Percentiles rank a stretch among this genome's conserved stretches.
phyloP scores from a whole-genome alignment of 257 asterid species.

The Fraxinus pennsylvanica region DNA sequence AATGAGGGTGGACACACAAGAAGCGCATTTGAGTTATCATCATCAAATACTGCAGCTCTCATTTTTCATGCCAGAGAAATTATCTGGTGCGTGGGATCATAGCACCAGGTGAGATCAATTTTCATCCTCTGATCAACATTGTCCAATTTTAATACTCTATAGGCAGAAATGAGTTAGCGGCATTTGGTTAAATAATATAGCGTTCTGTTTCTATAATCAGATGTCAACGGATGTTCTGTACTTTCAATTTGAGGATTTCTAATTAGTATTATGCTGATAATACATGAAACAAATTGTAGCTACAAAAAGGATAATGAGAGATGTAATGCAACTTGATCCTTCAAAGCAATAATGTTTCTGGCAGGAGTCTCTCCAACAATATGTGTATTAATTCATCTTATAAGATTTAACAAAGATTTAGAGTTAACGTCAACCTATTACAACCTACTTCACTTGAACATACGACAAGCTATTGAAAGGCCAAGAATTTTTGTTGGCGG shows the following conservation, averaged over 20 bases:
- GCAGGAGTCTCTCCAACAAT: not conserved
- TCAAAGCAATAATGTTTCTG: not conserved
- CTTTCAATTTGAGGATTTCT: not conserved
- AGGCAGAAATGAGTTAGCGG: not conserved
- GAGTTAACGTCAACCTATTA: not conserved
- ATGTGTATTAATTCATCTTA: not conserved
- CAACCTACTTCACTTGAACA: not conserved
- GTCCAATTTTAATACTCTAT: not conserved
- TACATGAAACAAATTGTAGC: too few species aligned
- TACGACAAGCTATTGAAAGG: not conserved
- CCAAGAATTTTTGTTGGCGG: not conserved
- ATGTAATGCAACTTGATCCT: not conserved
- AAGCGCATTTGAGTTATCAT: not conserved
- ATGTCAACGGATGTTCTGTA: not conserved
- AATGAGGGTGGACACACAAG: not conserved
- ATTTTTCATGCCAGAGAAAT: not conserved
- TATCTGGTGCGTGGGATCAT: slow-evolving; percentile 1
- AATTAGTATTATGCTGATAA: not conserved
- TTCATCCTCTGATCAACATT: not conserved
- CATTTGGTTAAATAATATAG: not conserved
- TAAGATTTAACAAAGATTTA: not conserved
- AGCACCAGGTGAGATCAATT: slow-evolving; percentile 3
- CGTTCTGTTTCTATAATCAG: not conserved
- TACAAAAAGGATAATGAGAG: not conserved
- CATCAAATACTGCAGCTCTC: not conserved